These are phyloP conservation scores for Leccinellum albellum DNA, from an alignment of 768 basidiomycete genomes.

Conservation along the genomic window DNA sequence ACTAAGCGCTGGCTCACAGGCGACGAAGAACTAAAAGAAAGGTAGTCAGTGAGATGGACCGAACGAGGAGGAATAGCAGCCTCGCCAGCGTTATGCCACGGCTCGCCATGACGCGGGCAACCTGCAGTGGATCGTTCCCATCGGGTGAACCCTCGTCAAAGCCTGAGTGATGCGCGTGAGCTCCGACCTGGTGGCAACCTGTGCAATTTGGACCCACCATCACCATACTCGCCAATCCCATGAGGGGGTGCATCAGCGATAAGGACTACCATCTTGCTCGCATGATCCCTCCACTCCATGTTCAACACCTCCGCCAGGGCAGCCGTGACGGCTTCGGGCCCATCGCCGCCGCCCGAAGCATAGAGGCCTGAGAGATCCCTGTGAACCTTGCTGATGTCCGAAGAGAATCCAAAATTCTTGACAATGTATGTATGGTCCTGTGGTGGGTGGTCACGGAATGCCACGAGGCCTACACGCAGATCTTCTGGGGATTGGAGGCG, in stretches of 20 bases:
- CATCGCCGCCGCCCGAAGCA: slow-evolving; percentile 90
- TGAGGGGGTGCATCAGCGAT: slow-evolving; percentile 98
- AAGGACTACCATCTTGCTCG: slow-evolving; percentile 94
- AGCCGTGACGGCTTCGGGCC: slow-evolving; percentile 95
- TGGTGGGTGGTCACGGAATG: slow-evolving; percentile 95
- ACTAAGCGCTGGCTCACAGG: slow-evolving; percentile 93
- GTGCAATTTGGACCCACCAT: slow-evolving; percentile 52
- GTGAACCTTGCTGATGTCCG: slow-evolving; percentile 84
- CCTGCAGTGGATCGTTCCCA: slow-evolving; percentile 83
- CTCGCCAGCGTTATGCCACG: slow-evolving; percentile 87
- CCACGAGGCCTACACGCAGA: slow-evolving; percentile 87
- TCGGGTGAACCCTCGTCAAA: slow-evolving; percentile 94
- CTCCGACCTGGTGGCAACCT: slow-evolving; percentile 5
- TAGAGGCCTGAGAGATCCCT: slow-evolving; percentile 78
- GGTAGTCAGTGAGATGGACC: background rate
- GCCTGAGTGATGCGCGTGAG: slow-evolving; percentile 43
- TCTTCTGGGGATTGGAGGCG: slow-evolving; percentile 85
- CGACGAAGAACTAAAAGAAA: slow-evolving; percentile 84
- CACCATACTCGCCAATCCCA: slow-evolving; percentile 95
- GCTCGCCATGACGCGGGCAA: slow-evolving; percentile 86
- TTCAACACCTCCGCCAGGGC: slow-evolving; percentile 81
- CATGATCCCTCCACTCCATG: slow-evolving; percentile 85
- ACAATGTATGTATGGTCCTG: slow-evolving; percentile 95
- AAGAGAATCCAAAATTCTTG: slow-evolving; percentile 93
- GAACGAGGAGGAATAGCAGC: slow-evolving; percentile 9